These are phyloP conservation scores for Phaeotremella fagi DNA, from an alignment of 768 basidiomycete genomes.

Conservation along the genomic window DNA sequence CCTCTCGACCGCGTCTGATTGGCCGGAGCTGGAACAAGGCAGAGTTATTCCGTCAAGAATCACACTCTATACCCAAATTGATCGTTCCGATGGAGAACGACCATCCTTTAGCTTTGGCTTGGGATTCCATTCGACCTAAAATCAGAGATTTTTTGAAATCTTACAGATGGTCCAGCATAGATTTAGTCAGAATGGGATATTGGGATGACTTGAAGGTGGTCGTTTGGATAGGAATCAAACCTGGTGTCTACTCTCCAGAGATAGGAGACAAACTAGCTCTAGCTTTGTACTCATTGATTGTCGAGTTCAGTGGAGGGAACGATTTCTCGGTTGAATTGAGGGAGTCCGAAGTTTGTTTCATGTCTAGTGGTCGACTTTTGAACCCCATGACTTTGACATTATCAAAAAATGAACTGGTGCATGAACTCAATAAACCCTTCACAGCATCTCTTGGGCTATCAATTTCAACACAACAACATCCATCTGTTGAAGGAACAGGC, in stretches of 20 bases:
- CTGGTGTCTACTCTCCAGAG: not conserved
- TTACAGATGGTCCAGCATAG: not conserved
- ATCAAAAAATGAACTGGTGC: not conserved
- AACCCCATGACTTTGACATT: too few species aligned
- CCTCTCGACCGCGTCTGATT: not conserved
- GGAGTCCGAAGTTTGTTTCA: not conserved
- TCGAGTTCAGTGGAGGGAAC: not conserved
- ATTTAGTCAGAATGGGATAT: not conserved
- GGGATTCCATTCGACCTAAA: not conserved
- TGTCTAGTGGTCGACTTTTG: not conserved
- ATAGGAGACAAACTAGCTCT: not conserved
- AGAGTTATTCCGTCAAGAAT: not conserved
- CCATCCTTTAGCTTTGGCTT: not conserved
- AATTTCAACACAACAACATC: not conserved
- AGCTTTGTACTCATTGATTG: not conserved
- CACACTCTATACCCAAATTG: too few species aligned
- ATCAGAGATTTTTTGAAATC: not conserved
- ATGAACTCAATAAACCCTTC: not conserved
- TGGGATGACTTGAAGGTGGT: not conserved
- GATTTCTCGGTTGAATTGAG: not conserved
- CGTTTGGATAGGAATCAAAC: not conserved
- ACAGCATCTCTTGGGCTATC: not conserved
- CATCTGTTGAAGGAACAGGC: slow-evolving; percentile 46
- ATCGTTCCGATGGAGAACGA: not conserved
- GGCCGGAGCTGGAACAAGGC: not conserved